Percentiles rank a stretch among this genome's conserved stretches.
Evolutionary conservation across 2,329 filamentous ascomycete genomes (phyloP).

Genomic region (Cadophora sp.): DNA sequence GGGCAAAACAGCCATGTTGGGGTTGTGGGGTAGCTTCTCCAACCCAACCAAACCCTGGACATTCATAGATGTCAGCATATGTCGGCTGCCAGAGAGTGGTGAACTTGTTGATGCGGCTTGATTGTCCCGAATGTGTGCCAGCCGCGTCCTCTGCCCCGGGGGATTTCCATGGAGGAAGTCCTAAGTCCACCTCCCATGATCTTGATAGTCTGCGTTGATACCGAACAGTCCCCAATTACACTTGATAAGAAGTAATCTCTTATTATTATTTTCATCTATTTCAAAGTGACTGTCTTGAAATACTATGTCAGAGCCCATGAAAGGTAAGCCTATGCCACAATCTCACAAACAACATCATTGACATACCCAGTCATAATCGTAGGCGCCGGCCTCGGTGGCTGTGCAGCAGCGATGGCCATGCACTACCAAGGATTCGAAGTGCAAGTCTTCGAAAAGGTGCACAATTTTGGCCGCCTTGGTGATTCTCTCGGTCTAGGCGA

Average conservation of each 20-base stretch:
- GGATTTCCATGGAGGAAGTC: conserved; percentile 1
- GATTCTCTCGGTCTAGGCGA: conserved; percentile 55
- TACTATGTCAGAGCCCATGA: conserved; percentile 22
- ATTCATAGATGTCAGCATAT: not conserved
- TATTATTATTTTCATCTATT: too few species aligned
- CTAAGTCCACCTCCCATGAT: not conserved
- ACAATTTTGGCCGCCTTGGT: conserved; percentile 51
- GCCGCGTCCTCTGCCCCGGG: not conserved
- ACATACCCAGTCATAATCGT: conserved; percentile 53
- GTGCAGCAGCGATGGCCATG: conserved; percentile 55
- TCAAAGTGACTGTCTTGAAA: not conserved
- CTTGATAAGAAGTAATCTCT: not conserved
- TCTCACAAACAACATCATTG: not conserved
- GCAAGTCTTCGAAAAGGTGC: conserved; percentile 53
- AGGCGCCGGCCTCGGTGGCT: conserved; percentile 57
- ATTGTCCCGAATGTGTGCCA: not conserved
- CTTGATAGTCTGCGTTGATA: not conserved
- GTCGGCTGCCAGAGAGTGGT: not conserved
- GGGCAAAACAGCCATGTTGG: not conserved
- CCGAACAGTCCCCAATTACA: not conserved
- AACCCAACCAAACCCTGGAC: not conserved
- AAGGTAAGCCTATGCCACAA: conserved; percentile 12
- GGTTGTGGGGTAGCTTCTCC: not conserved
- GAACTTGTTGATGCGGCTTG: not conserved
- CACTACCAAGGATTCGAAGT: conserved; percentile 52